Evolutionary conservation across 2,329 filamentous ascomycete species (phyloP).

Genomic region (Elsinoe necatrix): DNA sequence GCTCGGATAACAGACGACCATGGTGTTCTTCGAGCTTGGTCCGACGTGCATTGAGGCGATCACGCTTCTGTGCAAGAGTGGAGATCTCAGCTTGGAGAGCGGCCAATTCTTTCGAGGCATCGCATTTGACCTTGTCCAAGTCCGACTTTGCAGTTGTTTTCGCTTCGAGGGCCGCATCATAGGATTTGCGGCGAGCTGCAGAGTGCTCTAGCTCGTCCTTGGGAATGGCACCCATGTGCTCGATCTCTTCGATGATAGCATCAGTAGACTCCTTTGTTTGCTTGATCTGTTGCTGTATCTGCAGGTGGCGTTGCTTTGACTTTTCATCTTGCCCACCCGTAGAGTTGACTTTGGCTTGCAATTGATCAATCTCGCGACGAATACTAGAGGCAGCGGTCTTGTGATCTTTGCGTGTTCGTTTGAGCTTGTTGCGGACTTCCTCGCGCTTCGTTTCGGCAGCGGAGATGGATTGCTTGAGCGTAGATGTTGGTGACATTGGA

Average conservation of each 20-base stretch:
- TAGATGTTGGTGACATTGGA: slow-evolving; percentile 68
- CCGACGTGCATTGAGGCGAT: slow-evolving; percentile 63
- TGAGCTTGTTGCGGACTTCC: slow-evolving; percentile 61
- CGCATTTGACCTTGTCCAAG: slow-evolving; percentile 54
- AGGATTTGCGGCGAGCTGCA: slow-evolving; percentile 49
- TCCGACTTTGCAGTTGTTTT: slow-evolving; percentile 45
- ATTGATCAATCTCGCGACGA: slow-evolving; percentile 65
- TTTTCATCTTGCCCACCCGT: slow-evolving; percentile 68
- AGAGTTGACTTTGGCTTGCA: slow-evolving; percentile 56
- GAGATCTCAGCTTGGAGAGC: slow-evolving; percentile 56
- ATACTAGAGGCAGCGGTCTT: slow-evolving; percentile 58
- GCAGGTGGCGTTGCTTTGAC: slow-evolving; percentile 63
- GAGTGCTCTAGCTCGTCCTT: slow-evolving; percentile 53
- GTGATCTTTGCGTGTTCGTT: slow-evolving; percentile 65
- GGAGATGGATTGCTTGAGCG: slow-evolving; percentile 66
- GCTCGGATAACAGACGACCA: slow-evolving; percentile 61
- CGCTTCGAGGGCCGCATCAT: slow-evolving; percentile 46
- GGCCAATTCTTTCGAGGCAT: slow-evolving; percentile 55
- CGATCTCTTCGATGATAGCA: slow-evolving; percentile 52
- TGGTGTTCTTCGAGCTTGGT: slow-evolving; percentile 65
- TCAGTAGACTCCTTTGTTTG: slow-evolving; percentile 57
- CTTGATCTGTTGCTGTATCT: slow-evolving; percentile 65
- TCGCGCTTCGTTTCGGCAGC: slow-evolving; percentile 61
- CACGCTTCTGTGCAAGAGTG: slow-evolving; percentile 57
- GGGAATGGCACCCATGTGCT: slow-evolving; percentile 55